Base-by-base conservation (phyloP, 306 rosid genomes). In the Dryas drummondii region DNA sequence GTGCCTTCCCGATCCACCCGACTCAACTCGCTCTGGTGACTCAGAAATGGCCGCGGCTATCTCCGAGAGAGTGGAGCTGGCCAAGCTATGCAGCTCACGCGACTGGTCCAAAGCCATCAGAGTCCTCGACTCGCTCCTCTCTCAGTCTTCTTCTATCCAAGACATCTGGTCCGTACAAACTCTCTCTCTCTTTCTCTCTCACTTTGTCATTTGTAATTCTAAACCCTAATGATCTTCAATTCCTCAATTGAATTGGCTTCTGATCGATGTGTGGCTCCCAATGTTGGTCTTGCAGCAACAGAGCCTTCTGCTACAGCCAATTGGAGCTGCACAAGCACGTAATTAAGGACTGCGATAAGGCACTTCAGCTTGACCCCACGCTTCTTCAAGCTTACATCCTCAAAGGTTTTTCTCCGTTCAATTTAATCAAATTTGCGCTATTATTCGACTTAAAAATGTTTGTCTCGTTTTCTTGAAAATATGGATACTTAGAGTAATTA, bases 51-150 rank as follows among this genome's bases (percentile, higher is more conserved):
- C 86, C 66, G 70, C 91, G 53, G 76, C 84, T 27, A 50, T 74
- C 85, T 86, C 94, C 46, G 90, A 89, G 86, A 83, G 98, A 63
- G 84, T 75, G 45, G 89, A 94, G 81, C 86, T 94, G 4, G 94
- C 96, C 77, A 88, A 80, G 83, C 92, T 87, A 59, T 94, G 97
- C 68, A 79, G 85, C 88, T 88, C 90, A 40, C 89, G 85, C 79
- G 92, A 94, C 82, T 94, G 97, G 98, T 89, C 97, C 87, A 94
- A 89, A 72, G 98, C 98, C 70, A 91, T 94, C 80, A 87, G 96
- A 80, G 80, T 91, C 78, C 90, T 94, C 66, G 97, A 94, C 88
- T 89, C 94, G 52, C 82, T 94, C 73, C 81, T 94, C 75, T 76
- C 90, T 59, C 79, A 88, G 69, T 89, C 88, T 57, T 70, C 70